Percentiles rank a stretch among this genome's conserved stretches.
phyloP scores from a whole-genome alignment of 2,329 filamentous ascomycete species.

The Fusarium temperatum region DNA sequence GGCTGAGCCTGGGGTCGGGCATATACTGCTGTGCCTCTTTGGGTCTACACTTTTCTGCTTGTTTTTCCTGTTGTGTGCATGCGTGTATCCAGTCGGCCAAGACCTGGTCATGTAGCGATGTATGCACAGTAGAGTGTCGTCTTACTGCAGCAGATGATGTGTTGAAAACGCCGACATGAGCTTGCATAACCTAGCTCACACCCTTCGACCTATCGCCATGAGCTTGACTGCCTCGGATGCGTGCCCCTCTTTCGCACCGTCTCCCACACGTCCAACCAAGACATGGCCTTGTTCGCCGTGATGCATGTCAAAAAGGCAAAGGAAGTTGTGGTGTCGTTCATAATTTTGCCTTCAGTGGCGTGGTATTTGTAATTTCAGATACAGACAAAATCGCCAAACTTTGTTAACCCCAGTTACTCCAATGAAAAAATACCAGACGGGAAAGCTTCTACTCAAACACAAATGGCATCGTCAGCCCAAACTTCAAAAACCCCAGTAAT shows the following conservation, averaged over 20 bases:
- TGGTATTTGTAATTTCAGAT: conserved; percentile 40
- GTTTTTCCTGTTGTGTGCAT: conserved; percentile 20
- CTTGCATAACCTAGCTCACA: conserved; percentile 19
- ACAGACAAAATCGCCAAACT: conserved; percentile 31
- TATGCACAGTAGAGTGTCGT: conserved; percentile 14
- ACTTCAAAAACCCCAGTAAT: conserved; percentile 36
- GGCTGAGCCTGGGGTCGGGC: conserved; percentile 38
- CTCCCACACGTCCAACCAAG: conserved; percentile 3
- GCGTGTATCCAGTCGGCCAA: conserved; percentile 19
- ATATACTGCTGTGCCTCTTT: conserved; percentile 19
- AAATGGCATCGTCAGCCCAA: conserved; percentile 37
- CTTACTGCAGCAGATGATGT: conserved; percentile 35
- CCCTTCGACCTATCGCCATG: conserved; percentile 29
- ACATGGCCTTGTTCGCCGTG: background rate
- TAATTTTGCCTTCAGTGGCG: conserved; percentile 36
- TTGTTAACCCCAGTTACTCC: conserved; percentile 40
- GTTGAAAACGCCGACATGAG: conserved; percentile 27
- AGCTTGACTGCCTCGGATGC: conserved; percentile 8
- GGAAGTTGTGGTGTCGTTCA: conserved; percentile 5
- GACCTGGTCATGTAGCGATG: conserved; percentile 1
- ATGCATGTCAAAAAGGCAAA: background rate
- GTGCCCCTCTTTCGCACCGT: conserved; percentile 27
- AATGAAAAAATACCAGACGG: conserved; percentile 29
- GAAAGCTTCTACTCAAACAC: conserved; percentile 36
- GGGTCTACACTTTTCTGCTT: conserved; percentile 18